Percentiles rank a stretch among this genome's conserved stretches.
phyloP scores from a whole-genome alignment of 192 early-diverging fungal species.

The Gonapodya prolifera region DNA sequence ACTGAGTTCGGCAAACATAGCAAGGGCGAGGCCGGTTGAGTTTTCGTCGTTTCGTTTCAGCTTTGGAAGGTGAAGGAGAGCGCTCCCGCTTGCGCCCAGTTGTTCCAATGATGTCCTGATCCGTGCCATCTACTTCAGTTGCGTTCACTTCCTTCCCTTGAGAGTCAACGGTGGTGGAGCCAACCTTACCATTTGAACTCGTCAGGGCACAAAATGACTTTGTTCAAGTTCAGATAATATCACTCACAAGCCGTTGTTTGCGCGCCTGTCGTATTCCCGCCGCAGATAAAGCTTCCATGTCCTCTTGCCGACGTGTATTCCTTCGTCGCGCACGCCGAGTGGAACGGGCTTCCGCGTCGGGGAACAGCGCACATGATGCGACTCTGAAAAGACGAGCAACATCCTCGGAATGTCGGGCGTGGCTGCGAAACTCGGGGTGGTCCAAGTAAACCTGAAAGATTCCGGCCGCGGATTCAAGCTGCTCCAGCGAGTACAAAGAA shows the following conservation, averaged over 20 bases:
- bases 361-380: constrained; percentile 14
- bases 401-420: constrained; percentile 13
- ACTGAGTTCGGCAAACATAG: constrained; percentile 28
- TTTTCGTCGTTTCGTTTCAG: constrained; percentile 7
- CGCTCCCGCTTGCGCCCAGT: background rate
- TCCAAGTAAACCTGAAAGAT: constrained; percentile 23
- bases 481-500: constrained; percentile 14
- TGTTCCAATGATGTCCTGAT: background rate
- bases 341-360: constrained; percentile 18
- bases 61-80: background rate
- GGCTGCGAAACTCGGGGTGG: constrained; percentile 19
- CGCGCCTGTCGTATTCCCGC: constrained; percentile 26
- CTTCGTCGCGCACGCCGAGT: constrained; percentile 7
- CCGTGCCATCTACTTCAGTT: background rate
- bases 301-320: constrained; percentile 16
- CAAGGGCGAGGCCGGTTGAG: constrained; percentile 31
- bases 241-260: constrained; percentile 28
- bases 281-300: constrained; percentile 16
- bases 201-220: constrained; percentile 20
- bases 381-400: background rate
- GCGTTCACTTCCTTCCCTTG: constrained; percentile 19
- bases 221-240: constrained; percentile 20
- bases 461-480: constrained; percentile 19
- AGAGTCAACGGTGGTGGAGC: constrained; percentile 16
- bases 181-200: constrained; percentile 16